A percentile compares a stretch with the other conserved stretches of the same genome.
These are phyloP conservation scores for Botryotinia narcissicola DNA, from an alignment of 2,329 filamentous ascomycete species.

Conservation along the genomic window DNA sequence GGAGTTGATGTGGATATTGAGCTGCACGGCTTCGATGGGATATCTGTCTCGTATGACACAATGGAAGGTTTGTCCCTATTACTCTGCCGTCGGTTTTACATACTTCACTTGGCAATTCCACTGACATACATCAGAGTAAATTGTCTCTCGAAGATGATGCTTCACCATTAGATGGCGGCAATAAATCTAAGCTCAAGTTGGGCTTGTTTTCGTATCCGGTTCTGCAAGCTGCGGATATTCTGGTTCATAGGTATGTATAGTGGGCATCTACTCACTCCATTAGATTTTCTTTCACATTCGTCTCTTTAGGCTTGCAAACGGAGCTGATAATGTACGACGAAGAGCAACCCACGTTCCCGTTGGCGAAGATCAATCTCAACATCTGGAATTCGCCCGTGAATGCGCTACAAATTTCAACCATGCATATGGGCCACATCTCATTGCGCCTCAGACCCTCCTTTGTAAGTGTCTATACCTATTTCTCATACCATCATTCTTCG, in stretches of 20 bases:
- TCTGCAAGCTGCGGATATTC: constrained; percentile 89
- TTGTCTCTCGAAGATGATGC: constrained; percentile 60
- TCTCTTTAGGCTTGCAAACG: background rate
- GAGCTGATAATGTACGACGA: background rate
- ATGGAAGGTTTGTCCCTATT: constrained; percentile 71
- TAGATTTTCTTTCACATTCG: constrained; percentile 7
- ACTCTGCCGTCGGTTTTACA: background rate
- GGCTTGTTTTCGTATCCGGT: constrained; percentile 96
- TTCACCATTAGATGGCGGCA: constrained; percentile 55
- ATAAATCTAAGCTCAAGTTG: constrained; percentile 69
- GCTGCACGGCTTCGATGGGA: constrained; percentile 85
- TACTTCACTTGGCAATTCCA: background rate
- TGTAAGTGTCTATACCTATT: constrained; percentile 48
- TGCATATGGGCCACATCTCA: constrained; percentile 61
- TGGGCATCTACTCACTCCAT: background rate
- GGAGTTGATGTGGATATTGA: constrained; percentile 96
- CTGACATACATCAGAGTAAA: constrained; percentile 59
- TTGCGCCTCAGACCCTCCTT: constrained; percentile 67
- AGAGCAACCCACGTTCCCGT: constrained; percentile 93
- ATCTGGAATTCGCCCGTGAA: constrained; percentile 88
- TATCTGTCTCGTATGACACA: constrained; percentile 99
- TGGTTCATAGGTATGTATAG: constrained; percentile 67
- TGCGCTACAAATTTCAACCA: constrained; percentile 86
- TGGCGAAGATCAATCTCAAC: constrained; percentile 91
- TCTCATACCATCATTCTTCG: background rate